Percentiles rank a stretch among this genome's conserved stretches.
Evolutionary conservation across 1,284 basidiomycete genomes (phyloP).

Genomic region (Sanghuangporus weigelae): DNA sequence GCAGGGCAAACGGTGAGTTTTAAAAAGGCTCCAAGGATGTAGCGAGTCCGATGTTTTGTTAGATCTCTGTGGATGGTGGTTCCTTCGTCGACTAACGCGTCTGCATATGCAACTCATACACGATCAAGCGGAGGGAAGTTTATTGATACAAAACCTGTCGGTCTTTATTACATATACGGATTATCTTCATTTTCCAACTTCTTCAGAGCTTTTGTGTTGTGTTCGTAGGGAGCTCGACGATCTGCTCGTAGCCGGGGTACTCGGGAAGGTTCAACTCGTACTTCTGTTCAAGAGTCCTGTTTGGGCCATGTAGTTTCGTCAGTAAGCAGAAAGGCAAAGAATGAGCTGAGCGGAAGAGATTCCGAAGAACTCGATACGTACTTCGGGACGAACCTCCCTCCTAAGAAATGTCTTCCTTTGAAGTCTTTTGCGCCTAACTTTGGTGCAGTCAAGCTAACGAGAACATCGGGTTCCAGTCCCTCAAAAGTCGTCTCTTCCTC

Average conservation of each 20-base stretch:
- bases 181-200: background rate
- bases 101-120: background rate
- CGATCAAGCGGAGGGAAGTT: background rate
- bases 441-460: constrained; percentile 91
- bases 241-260: constrained; percentile 75
- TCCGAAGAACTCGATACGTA: constrained; percentile 33
- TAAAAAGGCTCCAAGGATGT: background rate
- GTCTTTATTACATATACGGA: background rate
- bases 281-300: constrained; percentile 60
- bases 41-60: background rate
- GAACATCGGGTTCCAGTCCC: constrained; percentile 68
- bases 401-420: constrained; percentile 83
- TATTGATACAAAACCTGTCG: background rate
- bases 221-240: constrained; percentile 57
- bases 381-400: constrained; percentile 89
- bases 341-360: background rate
- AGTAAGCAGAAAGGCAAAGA: background rate
- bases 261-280: constrained; percentile 72
- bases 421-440: constrained; percentile 82
- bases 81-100: background rate
- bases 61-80: constrained; percentile 7
- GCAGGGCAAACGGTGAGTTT: constrained; percentile 13
- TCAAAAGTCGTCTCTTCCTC: constrained; percentile 24
- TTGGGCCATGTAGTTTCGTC: background rate
- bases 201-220: constrained; percentile 8